A percentile compares a stretch with the other conserved stretches of the same genome.
phyloP scores from a whole-genome alignment of 257 asterid genomes.

The Salvia rosmarinus region DNA sequence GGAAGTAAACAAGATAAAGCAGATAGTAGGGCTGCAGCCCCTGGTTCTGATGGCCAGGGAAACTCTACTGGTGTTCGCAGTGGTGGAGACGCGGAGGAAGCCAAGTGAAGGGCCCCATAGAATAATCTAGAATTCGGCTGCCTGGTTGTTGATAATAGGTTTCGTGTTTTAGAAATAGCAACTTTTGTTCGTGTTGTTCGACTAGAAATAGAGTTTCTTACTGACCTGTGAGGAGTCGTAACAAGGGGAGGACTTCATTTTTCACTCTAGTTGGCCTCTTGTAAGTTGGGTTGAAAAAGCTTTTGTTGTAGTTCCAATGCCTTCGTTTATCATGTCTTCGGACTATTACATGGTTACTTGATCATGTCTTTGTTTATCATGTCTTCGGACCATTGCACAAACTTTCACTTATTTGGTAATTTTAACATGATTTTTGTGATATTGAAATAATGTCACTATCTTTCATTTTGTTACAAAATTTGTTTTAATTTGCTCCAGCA shows the following conservation, averaged over 20 bases:
- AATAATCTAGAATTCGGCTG: not conserved
- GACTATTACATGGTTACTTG: too few relatives aligned
- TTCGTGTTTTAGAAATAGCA: constrained; percentile 32
- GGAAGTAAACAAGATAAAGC: constrained; percentile 55
- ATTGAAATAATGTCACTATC: too few relatives aligned
- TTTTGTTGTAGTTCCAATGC: constrained; percentile 20
- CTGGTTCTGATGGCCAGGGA: constrained; percentile 48
- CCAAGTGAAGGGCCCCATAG: constrained; percentile 42
- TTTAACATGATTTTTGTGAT: too few relatives aligned
- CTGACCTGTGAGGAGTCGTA: constrained; percentile 12
- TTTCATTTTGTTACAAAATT: too few relatives aligned
- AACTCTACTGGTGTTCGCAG: constrained; percentile 42
- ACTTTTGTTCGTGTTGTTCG: not conserved
- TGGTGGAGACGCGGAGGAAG: constrained; percentile 52
- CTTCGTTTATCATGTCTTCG: too few relatives aligned
- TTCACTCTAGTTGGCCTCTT: constrained; percentile 3
- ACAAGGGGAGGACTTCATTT: not conserved
- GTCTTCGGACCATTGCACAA: too few relatives aligned
- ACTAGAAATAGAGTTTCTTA: constrained; percentile 21
- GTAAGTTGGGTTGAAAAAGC: constrained; percentile 9
- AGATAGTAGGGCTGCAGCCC: constrained; percentile 38
- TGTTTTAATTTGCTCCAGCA: too few relatives aligned
- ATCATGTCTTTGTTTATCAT: too few relatives aligned
- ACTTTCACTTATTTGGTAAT: too few relatives aligned
- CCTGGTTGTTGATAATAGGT: constrained; percentile 39